Conservation (phyloP, 441 rosid species). For the Mallotus repandus region DNA sequence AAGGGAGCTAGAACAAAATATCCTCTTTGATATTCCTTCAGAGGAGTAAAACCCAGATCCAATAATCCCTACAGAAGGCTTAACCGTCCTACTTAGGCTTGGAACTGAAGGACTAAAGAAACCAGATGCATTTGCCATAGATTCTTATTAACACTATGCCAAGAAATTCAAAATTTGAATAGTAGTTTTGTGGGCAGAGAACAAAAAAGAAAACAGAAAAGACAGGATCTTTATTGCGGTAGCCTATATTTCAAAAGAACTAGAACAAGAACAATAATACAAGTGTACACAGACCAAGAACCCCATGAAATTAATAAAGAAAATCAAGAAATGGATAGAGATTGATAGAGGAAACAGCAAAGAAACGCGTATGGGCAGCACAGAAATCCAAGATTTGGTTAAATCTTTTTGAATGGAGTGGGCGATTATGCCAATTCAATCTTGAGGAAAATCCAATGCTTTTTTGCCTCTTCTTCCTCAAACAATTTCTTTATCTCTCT, state of each 20-base stretch:
- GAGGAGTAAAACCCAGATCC: constrained; percentile 65
- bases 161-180: constrained; percentile 5
- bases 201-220: constrained; percentile 18
- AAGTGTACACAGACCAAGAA: constrained; percentile 13
- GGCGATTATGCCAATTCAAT: constrained; percentile 46
- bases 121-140: constrained; percentile 86
- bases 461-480: background rate
- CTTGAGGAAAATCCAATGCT: constrained; percentile 54
- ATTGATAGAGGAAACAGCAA: background rate
- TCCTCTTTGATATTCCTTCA: constrained; percentile 41
- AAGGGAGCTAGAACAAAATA: constrained; percentile 50
- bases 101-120: constrained; percentile 63
- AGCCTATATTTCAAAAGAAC: constrained; percentile 19
- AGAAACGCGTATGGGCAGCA: background rate
- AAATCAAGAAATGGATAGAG: background rate
- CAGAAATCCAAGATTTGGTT: constrained; percentile 1
- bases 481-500: background rate
- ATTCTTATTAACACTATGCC: background rate
- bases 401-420: constrained; percentile 25
- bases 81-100: constrained; percentile 38
- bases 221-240: constrained; percentile 23
- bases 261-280: constrained; percentile 1
- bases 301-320: constrained; percentile 13
- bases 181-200: background rate
- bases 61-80: constrained; percentile 43